Evolutionary conservation across 208 protist genomes (phyloP), one percentile per base, ranked within the genome.

Genomic region (Herpetomonas samuelpessoai): DNA sequence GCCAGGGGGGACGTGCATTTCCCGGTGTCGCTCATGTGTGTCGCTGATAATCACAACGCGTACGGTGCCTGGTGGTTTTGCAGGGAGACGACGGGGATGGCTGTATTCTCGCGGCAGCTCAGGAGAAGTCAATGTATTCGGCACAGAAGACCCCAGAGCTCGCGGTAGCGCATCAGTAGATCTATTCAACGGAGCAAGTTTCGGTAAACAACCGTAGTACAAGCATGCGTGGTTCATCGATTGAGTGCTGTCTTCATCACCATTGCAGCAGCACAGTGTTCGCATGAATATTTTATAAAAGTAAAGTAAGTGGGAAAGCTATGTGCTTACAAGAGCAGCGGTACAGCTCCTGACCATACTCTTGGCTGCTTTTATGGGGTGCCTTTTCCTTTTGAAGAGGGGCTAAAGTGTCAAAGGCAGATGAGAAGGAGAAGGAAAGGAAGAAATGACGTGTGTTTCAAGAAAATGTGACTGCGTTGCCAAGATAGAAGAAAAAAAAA

Each of bases 11-110:
- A 87, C 21, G 12, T 21, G 48, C 68, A 92, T 60, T 25, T 82
- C 61, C 3, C 56, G 68, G 38, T 92, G 81, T 24, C 63, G 65
- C 38, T 81, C 79, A 35, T 92, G 85, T 2, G 85, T 92, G 60
- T 88, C 85, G 60, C 85, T 92, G 49, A 92, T 74, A 12, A 81
- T 54, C 21, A 92, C 81, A 1, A 92, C 24, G 2, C 85, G 81
- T 44, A 86, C 25, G 21, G 60, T 68, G 6, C 57, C 67, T 2
- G 50, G 27, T 12, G 65, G 71, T 30, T 70, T 66, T 19, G 71
- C 62, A 0, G 74, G 74, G 16, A 77, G 39, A 6, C 30, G 26
- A 22, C 0, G 49, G n/a, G 57, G 66, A 19, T 69, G 51, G 54
- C 38, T 61, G 35, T 69, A 46, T 41, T 51, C 46, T 41, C 19